A percentile compares a stretch with the other conserved stretches of the same genome.
These are phyloP conservation scores for Platanus orientalis DNA, from an alignment of 164 flowering plant genomes.

Conservation along the genomic window DNA sequence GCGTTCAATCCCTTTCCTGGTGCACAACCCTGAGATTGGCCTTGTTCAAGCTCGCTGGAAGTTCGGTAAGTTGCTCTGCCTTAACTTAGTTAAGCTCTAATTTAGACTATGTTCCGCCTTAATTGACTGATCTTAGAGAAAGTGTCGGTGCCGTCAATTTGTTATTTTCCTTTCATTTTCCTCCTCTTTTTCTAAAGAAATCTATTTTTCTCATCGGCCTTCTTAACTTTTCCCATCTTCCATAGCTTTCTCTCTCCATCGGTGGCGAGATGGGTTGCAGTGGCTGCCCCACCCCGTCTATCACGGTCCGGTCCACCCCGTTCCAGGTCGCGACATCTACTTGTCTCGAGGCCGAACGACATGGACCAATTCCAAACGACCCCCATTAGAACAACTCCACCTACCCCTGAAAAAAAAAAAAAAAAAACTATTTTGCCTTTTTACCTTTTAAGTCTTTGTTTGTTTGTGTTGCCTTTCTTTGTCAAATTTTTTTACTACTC, in stretches of 20 bases:
- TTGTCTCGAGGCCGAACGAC: too few species aligned
- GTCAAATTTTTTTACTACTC: too few species aligned
- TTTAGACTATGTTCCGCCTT: too few species aligned
- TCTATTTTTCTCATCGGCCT: background rate
- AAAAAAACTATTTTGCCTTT: too few species aligned
- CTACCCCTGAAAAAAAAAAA: too few species aligned
- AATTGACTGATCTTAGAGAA: background rate
- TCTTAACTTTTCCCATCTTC: background rate
- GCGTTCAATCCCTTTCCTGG: constrained; percentile 66
- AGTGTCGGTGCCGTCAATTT: background rate
- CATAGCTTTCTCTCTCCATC: too few species aligned
- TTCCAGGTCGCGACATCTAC: background rate
- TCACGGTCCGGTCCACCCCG: background rate
- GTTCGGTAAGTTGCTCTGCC: constrained; percentile 40
- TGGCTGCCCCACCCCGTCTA: background rate
- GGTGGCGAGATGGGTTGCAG: background rate
- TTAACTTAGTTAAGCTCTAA: background rate
- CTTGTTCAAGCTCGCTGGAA: constrained; percentile 78
- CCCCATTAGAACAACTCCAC: too few species aligned
- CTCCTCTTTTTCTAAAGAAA: too few species aligned
- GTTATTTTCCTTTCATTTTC: background rate
- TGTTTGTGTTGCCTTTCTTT: too few species aligned
- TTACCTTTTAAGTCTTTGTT: too few species aligned
- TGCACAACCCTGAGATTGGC: constrained; percentile 51
- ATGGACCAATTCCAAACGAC: background rate